A percentile compares a stretch with the other conserved stretches of the same genome.
phyloP scores from a whole-genome alignment of 495 filamentous ascomycete species.

The Astrocystis sublimbata region DNA sequence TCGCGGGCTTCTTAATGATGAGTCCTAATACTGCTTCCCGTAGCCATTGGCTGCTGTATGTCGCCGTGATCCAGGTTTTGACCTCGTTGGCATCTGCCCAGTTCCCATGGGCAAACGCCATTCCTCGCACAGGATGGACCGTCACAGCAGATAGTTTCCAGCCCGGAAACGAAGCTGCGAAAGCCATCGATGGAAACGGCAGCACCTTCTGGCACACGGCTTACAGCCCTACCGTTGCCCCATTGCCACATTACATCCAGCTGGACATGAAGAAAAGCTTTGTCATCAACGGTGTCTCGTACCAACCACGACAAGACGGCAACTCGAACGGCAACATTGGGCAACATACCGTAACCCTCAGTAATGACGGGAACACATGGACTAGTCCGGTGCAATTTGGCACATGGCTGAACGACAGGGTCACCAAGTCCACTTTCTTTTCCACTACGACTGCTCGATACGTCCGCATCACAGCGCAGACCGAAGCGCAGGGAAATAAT shows the following conservation, averaged over 20 bases:
- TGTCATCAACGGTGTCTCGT: constrained; percentile 23
- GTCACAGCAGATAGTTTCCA: constrained; percentile 32
- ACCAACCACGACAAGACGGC: constrained; percentile 37
- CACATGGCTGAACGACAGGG: constrained; percentile 43
- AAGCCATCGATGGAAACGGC: constrained; percentile 31
- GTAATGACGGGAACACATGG: constrained; percentile 42
- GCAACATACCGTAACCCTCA: constrained; percentile 43
- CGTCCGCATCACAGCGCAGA: constrained; percentile 38
- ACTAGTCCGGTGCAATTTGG: constrained; percentile 43
- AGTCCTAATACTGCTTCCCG: background rate
- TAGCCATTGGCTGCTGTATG: constrained; percentile 10
- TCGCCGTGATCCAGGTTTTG: constrained; percentile 3
- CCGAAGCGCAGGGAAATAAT: constrained; percentile 38
- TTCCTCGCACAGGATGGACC: constrained; percentile 17
- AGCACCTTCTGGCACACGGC: constrained; percentile 33
- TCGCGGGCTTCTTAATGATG: background rate
- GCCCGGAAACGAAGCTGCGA: constrained; percentile 24
- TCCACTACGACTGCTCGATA: constrained; percentile 42
- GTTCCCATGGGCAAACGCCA: constrained; percentile 11
- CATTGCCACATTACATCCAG: constrained; percentile 34
- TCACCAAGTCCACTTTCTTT: constrained; percentile 44
- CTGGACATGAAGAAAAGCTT: constrained; percentile 37
- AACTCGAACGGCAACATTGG: constrained; percentile 40
- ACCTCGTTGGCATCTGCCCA: constrained; percentile 8
- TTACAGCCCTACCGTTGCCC: constrained; percentile 24